Evolutionary conservation across 2,329 filamentous ascomycete genomes (phyloP).

Genomic region (Ascochyta koolunga): DNA sequence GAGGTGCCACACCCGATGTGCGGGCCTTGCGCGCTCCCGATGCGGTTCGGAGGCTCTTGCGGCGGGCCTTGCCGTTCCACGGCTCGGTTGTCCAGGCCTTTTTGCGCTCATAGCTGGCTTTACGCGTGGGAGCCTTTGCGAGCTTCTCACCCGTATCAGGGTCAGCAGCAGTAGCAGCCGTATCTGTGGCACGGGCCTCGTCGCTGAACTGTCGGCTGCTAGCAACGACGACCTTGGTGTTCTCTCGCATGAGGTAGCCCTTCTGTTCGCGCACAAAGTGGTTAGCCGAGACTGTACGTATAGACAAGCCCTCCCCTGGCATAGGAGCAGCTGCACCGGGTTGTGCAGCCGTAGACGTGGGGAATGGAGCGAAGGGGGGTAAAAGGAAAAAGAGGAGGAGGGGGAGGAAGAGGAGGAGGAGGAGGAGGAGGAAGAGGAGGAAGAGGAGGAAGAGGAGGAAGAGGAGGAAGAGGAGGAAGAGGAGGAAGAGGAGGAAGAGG

Average conservation of each 20-base stretch:
- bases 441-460: conserved; percentile 42
- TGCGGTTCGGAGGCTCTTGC: conserved; percentile 66
- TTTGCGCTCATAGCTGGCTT: conserved; percentile 68
- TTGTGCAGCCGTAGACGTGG: conserved; percentile 30
- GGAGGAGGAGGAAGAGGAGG: conserved; percentile 44
- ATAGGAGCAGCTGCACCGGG: conserved; percentile 32
- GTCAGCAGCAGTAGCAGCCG: conserved; percentile 26
- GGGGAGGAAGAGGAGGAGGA: conserved; percentile 40
- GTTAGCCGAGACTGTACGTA: conserved; percentile 53
- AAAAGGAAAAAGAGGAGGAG: conserved; percentile 47
- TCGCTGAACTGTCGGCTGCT: conserved; percentile 66
- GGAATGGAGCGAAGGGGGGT: conserved; percentile 41
- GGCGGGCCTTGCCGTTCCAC: conserved; percentile 83
- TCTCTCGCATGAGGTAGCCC: conserved; percentile 97
- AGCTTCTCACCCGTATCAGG: conserved; percentile 42
- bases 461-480: conserved; percentile 44
- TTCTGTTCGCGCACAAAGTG: conserved; percentile 71
- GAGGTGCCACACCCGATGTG: conserved; percentile 70
- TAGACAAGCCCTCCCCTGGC: conserved; percentile 38
- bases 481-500: conserved; percentile 42
- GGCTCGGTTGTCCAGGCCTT: conserved; percentile 97
- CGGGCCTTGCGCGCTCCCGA: conserved; percentile 66
- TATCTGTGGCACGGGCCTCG: conserved; percentile 65
- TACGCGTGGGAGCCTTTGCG: conserved; percentile 74
- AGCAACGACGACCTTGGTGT: conserved; percentile 96